Conservation (phyloP, 2,329 filamentous ascomycete genomes). For the Aspergillus piperis region DNA sequence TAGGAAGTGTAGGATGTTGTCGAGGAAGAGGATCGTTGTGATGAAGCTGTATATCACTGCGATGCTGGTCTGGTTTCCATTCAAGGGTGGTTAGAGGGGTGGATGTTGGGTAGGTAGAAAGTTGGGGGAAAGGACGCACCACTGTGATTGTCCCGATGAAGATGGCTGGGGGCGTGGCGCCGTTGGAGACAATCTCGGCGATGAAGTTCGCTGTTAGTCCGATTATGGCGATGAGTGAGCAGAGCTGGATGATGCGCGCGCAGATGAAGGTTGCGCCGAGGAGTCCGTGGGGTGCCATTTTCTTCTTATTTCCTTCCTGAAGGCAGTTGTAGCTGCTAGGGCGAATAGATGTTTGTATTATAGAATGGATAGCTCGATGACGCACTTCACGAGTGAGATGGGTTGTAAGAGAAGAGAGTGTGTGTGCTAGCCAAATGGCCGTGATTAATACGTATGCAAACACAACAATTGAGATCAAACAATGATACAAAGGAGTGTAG, state of each 20-base stretch:
- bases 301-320: background rate
- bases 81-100: background rate
- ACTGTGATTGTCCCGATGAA: constrained; percentile 77
- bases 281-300: constrained; percentile 59
- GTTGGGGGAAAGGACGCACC: constrained; percentile 56
- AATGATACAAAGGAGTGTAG: constrained; percentile 4
- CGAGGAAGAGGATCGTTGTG: constrained; percentile 78
- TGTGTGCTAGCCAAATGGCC: background rate
- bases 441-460: background rate
- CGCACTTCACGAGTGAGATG: background rate
- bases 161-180: constrained; percentile 67
- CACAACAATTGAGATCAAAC: background rate
- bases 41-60: constrained; percentile 77
- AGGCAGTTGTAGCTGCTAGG: background rate
- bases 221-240: constrained; percentile 73
- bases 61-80: constrained; percentile 64
- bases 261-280: constrained; percentile 77
- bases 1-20: constrained; percentile 73
- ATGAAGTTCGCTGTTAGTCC: constrained; percentile 83
- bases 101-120: constrained; percentile 21
- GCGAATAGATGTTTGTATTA: background rate
- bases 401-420: background rate
- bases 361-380: background rate
- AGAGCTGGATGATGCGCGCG: constrained; percentile 68
- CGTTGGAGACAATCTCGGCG: constrained; percentile 67